Base-by-base conservation (phyloP, 805 yeast species). In the Blastobotrys attinorum region DNA sequence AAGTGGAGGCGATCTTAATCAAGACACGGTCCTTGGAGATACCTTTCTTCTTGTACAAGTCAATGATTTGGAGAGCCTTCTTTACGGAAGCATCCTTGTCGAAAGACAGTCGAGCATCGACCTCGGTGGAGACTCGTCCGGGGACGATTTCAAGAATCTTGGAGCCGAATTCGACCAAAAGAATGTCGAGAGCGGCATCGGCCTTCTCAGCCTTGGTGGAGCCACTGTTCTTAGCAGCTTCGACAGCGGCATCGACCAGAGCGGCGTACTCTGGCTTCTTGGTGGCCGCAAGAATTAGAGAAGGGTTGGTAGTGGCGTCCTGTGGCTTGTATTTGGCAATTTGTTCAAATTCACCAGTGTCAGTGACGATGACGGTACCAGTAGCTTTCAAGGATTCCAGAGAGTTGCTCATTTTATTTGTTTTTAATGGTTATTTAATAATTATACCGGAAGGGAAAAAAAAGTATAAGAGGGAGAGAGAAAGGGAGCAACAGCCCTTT, bases 221-320 rank as follows among this genome's bases (percentile, higher is more conserved):
- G 45, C 60, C 58, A 66, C 46, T 72, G 63, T 66, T 60, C 71
- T 83, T 79, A 60, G 89, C 96, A 70, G 80, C 85, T 37, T 77
- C 83, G 55, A 92, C 84, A 47, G 98, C 97, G 58, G 76, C 75
- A 65, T 92, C 97, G 54, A 92, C 83, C 65, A 92, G 75, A 63
- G 79, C 75, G 47, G 95, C 83, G 71, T 92, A 92, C 63, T 83
- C 88, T 35, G 88, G 69, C 73, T 88, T 85, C 71, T 83, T 85
- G 46, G 97, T 64, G 47, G 98, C 98, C 53, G 97, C 97, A 59
- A 92, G 74, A 61, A 92, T 90, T 72, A 92, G 76, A 36, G 97
- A 88, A 55, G 98, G 98, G 76, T 92, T 92, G 65, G 98, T 92
- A 58, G 98, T 92, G 55, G 98, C 96, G 70, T 92, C 98, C 75